These are phyloP conservation scores for Tillandsia leiboldiana DNA, from an alignment of 176 grass and related monocot genomes.

Conservation along the genomic window DNA sequence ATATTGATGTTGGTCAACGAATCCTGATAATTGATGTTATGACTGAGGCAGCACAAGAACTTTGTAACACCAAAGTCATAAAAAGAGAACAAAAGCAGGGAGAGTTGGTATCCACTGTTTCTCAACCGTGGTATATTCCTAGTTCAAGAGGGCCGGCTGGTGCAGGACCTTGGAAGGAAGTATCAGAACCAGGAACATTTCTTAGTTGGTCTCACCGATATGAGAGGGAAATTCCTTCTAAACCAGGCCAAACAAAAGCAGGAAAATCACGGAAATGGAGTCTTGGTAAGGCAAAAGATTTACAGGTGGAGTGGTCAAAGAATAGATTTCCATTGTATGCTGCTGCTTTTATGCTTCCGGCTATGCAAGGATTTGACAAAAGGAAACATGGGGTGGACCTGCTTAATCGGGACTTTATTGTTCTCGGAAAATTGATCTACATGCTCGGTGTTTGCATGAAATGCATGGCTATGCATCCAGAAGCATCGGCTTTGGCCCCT, in stretches of 20 bases:
- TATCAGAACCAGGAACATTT: slow-evolving; percentile 56
- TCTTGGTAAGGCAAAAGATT: slow-evolving; percentile 47
- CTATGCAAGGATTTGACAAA: slow-evolving; percentile 89
- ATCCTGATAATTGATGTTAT: slow-evolving; percentile 90
- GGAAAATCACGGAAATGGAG: slow-evolving; percentile 96
- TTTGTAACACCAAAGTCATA: slow-evolving; percentile 61
- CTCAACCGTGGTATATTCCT: slow-evolving; percentile 77
- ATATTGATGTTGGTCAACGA: slow-evolving; percentile 73
- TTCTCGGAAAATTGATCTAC: slow-evolving; percentile 88
- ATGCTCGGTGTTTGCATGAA: slow-evolving; percentile 98
- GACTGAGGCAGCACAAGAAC: slow-evolving; percentile 86
- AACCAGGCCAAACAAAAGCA: slow-evolving; percentile 58
- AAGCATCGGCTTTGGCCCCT: slow-evolving; percentile 76
- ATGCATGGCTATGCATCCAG: slow-evolving; percentile 81
- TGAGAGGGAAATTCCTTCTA: slow-evolving; percentile 91
- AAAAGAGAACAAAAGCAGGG: slow-evolving; percentile 27
- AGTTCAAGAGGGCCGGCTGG: slow-evolving; percentile 50
- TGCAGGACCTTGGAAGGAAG: slow-evolving; percentile 80
- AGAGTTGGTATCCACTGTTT: slow-evolving; percentile 61
- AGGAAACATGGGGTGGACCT: slow-evolving; percentile 71
- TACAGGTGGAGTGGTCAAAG: slow-evolving; percentile 42
- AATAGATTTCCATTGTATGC: slow-evolving; percentile 92
- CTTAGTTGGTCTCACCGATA: slow-evolving; percentile 67
- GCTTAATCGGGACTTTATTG: slow-evolving; percentile 77
- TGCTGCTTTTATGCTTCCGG: slow-evolving; percentile 93